Percentiles rank a stretch among this genome's conserved stretches.
Evolutionary conservation across 2,329 filamentous ascomycete species (phyloP).

Genomic region (Botryotinia globosa): DNA sequence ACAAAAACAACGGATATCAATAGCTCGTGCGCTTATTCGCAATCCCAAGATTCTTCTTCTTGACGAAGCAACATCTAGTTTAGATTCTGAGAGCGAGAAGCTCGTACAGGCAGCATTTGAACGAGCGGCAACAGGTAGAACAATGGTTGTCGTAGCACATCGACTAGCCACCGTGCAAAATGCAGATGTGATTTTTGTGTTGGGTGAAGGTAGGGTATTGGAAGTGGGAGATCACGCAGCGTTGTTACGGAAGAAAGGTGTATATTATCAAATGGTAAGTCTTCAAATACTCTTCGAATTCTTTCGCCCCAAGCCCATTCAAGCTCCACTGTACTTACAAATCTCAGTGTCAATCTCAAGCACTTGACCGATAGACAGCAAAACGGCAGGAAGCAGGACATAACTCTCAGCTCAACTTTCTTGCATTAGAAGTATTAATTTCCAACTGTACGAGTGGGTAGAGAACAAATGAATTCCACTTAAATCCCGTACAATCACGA

Average conservation of each 20-base stretch:
- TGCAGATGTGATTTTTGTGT: slow-evolving; percentile 44
- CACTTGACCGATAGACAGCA: slow-evolving; percentile 24
- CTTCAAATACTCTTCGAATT: neutral
- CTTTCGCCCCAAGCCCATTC: neutral
- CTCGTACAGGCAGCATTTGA: slow-evolving; percentile 65
- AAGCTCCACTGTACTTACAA: slow-evolving; percentile 7
- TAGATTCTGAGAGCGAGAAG: slow-evolving; percentile 57
- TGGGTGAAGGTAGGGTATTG: slow-evolving; percentile 35
- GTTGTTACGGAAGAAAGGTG: slow-evolving; percentile 31
- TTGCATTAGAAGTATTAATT: neutral
- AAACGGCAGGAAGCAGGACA: neutral
- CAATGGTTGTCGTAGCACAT: slow-evolving; percentile 77
- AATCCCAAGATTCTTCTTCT: slow-evolving; percentile 52
- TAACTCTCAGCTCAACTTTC: neutral
- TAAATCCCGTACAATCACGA: neutral
- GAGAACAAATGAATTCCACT: neutral
- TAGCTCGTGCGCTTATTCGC: slow-evolving; percentile 53
- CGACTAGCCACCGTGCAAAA: slow-evolving; percentile 74
- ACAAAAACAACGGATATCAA: slow-evolving; percentile 54
- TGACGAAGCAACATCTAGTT: slow-evolving; percentile 56
- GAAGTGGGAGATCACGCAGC: slow-evolving; percentile 33
- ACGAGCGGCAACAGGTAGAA: slow-evolving; percentile 59
- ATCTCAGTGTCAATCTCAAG: slow-evolving; percentile 29
- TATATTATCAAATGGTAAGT: slow-evolving; percentile 38
- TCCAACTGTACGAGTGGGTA: neutral